phyloP scores from a whole-genome alignment of 73 alveolate species.

The Breviolum minutum region DNA sequence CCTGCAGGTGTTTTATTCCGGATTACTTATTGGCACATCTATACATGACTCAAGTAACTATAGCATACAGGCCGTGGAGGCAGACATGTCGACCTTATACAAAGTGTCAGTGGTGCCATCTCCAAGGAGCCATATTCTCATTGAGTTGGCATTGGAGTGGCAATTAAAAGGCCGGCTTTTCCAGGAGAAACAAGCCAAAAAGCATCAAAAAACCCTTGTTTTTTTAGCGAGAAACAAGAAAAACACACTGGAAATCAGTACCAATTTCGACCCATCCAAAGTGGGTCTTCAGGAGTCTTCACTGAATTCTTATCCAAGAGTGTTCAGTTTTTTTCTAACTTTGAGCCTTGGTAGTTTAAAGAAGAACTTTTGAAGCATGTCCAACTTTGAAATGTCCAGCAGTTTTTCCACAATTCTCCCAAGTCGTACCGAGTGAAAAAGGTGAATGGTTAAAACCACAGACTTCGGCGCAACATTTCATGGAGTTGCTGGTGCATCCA shows the following conservation, averaged over 20 bases:
- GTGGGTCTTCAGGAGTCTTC: no score
- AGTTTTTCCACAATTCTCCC: no score
- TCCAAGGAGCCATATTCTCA: not conserved
- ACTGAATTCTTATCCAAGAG: no score
- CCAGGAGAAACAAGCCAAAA: not conserved
- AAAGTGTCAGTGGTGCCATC: not conserved
- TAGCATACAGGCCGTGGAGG: not conserved
- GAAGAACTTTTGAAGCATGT: not conserved
- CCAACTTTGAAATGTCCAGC: no score
- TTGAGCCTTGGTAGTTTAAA: no score
- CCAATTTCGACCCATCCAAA: no score
- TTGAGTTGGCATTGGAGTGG: slow-evolving; percentile 28
- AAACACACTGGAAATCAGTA: no score
- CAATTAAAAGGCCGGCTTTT: not conserved
- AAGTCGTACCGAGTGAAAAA: not conserved
- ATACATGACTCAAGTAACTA: no score
- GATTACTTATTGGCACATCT: no score
- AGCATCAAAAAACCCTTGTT: not conserved
- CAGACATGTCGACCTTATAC: no score
- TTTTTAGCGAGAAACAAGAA: not conserved
- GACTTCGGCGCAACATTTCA: slow-evolving; percentile 51
- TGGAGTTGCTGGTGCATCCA: slow-evolving; percentile 68
- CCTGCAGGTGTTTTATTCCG: no score
- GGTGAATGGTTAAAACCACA: slow-evolving; percentile 41
- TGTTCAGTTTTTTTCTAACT: no score